A percentile compares a stretch with the other conserved stretches of the same genome.
Conservation (phyloP, 73 alveolate species). For the Paramecium primaurelia region DNA sequence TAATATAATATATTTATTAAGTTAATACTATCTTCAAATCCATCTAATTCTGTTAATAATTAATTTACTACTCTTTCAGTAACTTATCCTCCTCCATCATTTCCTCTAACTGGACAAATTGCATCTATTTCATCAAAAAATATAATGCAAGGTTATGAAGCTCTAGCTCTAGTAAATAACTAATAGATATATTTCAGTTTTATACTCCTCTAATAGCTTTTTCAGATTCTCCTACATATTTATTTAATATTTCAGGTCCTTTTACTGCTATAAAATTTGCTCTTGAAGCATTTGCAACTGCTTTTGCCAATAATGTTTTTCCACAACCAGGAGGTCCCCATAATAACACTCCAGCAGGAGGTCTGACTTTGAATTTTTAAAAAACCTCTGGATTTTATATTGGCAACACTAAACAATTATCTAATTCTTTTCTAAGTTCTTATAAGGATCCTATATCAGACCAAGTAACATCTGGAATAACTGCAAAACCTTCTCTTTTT, state of each 20-base stretch:
- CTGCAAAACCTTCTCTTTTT: constrained; percentile 98
- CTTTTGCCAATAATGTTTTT: constrained; percentile 96
- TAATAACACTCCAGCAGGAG: constrained; percentile 96
- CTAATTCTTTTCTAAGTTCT: constrained; percentile 82
- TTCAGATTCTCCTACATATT: constrained; percentile 99
- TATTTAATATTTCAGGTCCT: constrained; percentile 99
- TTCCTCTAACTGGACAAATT: constrained; percentile 95
- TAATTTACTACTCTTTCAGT: constrained; percentile 98
- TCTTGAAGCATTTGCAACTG: constrained; percentile 98
- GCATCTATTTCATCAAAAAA: constrained; percentile 99
- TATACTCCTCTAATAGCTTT: constrained; percentile 91
- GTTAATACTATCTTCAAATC: constrained; percentile 86
- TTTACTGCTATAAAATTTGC: constrained; percentile 99
- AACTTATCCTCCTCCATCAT: constrained; percentile 76
- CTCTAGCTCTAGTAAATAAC: constrained; percentile 95
- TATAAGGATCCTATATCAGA: constrained; percentile 97
- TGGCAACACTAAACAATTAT: constrained; percentile 88
- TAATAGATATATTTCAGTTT: not conserved
- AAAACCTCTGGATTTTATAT: constrained; percentile 87
- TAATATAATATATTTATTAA: not conserved
- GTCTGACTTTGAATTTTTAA: constrained; percentile 83
- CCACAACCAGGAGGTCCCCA: constrained; percentile 99
- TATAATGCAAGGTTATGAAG: constrained; percentile 98
- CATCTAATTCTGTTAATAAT: constrained; percentile 99
- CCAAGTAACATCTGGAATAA: constrained; percentile 99